A percentile compares a stretch with the other conserved stretches of the same genome.
phyloP scores from a whole-genome alignment of 2,329 filamentous ascomycete genomes.

The Penicillium sp. region DNA sequence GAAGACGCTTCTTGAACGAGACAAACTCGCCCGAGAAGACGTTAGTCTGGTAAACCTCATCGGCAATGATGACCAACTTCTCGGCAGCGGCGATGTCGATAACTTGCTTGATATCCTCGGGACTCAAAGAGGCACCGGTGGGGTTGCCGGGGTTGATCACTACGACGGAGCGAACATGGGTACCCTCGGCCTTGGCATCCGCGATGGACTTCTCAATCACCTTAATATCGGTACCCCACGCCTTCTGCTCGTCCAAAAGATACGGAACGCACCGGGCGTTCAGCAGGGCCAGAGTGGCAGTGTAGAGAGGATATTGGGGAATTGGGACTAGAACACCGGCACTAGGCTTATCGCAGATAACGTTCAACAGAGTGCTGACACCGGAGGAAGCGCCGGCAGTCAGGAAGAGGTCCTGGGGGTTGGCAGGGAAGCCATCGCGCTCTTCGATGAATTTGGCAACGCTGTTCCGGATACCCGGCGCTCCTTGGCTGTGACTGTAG shows the following conservation, averaged over 20 bases:
- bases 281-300: constrained; percentile 83
- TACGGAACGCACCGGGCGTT: constrained; percentile 90
- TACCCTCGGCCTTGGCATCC: constrained; percentile 75
- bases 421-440: constrained; percentile 85
- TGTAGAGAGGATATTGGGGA: constrained; percentile 97
- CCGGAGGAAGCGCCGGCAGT: constrained; percentile 90
- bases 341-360: constrained; percentile 77
- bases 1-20: constrained; percentile 90
- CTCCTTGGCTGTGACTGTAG: constrained; percentile 93
- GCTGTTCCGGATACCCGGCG: constrained; percentile 81
- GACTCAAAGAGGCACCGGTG: constrained; percentile 82
- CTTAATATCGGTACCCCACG: constrained; percentile 87
- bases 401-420: constrained; percentile 83
- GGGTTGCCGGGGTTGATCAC: constrained; percentile 99
- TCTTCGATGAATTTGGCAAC: constrained; percentile 91
- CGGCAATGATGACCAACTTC: constrained; percentile 86
- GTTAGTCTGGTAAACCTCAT: constrained; percentile 99
- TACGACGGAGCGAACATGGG: constrained; percentile 88
- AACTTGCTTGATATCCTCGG: constrained; percentile 80
- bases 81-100: constrained; percentile 84
- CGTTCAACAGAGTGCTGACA: constrained; percentile 88
- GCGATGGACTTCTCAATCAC: constrained; percentile 74
- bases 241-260: constrained; percentile 82
- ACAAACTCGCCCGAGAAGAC: constrained; percentile 93
- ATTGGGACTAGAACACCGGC: constrained; percentile 92